phyloP scores from a whole-genome alignment of 2,329 filamentous ascomycete genomes.

The Fusarium tuaranense region DNA sequence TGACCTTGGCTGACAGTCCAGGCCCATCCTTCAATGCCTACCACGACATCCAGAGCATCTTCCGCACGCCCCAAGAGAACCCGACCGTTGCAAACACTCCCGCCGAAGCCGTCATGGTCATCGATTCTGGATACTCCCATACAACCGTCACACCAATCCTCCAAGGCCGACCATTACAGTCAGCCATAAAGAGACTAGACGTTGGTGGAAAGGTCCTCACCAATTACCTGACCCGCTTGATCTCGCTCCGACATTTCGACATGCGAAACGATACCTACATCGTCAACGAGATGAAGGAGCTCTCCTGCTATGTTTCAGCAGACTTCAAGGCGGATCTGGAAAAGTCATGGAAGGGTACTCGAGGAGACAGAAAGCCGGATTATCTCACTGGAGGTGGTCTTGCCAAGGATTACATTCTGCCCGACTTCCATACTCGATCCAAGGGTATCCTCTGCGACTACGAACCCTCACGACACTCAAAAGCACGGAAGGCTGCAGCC shows the following conservation, averaged over 20 bases:
- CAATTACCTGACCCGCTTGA: constrained; percentile 89
- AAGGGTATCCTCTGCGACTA: constrained; percentile 82
- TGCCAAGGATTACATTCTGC: constrained; percentile 91
- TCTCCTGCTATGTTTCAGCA: constrained; percentile 82
- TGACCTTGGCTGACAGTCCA: constrained; percentile 47
- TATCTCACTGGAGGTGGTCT: constrained; percentile 69
- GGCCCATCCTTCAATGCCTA: constrained; percentile 84
- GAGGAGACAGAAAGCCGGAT: constrained; percentile 65
- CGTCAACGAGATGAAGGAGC: constrained; percentile 96
- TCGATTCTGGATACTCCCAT: constrained; percentile 94
- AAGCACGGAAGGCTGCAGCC: constrained; percentile 59
- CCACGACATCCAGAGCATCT: constrained; percentile 78
- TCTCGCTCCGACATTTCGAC: constrained; percentile 93
- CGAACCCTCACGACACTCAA: constrained; percentile 73
- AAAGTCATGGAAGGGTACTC: constrained; percentile 82
- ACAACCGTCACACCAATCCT: constrained; percentile 91
- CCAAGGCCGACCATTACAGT: constrained; percentile 82
- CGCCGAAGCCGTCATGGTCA: constrained; percentile 84
- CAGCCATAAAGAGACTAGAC: constrained; percentile 85
- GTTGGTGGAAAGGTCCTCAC: constrained; percentile 94
- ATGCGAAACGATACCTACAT: constrained; percentile 95
- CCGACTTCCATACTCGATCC: constrained; percentile 74
- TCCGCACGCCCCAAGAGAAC: constrained; percentile 68
- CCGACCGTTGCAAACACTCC: constrained; percentile 61
- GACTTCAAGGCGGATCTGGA: constrained; percentile 86